phyloP scores from a whole-genome alignment of 176 grass and related monocot species.

The Aegilops longissima region DNA sequence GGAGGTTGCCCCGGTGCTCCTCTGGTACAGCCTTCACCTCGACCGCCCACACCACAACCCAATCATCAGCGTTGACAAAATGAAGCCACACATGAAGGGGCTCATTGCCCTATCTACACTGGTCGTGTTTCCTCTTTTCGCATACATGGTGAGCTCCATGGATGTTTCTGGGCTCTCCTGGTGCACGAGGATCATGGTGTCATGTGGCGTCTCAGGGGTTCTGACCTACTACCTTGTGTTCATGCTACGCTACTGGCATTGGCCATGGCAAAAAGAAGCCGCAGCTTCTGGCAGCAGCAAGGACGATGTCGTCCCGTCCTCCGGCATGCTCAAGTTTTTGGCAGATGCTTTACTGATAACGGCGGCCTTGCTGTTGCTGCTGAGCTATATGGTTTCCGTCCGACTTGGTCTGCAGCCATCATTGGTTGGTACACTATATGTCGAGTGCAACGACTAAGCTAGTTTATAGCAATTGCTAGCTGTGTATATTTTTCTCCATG shows the following conservation, averaged over 20 bases:
- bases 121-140: not conserved
- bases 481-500: too few species aligned
- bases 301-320: not conserved
- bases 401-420: not conserved
- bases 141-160: not conserved
- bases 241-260: conserved; percentile 13
- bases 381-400: not conserved
- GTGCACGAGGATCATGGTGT: not conserved
- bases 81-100: not conserved
- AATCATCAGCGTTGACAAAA: not conserved
- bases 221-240: not conserved
- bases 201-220: conserved; percentile 17
- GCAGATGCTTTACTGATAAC: not conserved
- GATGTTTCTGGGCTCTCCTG: not conserved
- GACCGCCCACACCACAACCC: not conserved
- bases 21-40: conserved; percentile 21
- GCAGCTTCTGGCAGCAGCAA: not conserved
- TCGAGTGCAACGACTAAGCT: not conserved
- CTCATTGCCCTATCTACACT: not conserved
- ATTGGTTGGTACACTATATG: not conserved
- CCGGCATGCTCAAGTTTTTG: not conserved
- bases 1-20: conserved; percentile 2
- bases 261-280: not conserved
- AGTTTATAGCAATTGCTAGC: too few species aligned
- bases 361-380: not conserved